Conservation (phyloP, 2,329 filamentous ascomycete species). For the Botrytis fabae region DNA sequence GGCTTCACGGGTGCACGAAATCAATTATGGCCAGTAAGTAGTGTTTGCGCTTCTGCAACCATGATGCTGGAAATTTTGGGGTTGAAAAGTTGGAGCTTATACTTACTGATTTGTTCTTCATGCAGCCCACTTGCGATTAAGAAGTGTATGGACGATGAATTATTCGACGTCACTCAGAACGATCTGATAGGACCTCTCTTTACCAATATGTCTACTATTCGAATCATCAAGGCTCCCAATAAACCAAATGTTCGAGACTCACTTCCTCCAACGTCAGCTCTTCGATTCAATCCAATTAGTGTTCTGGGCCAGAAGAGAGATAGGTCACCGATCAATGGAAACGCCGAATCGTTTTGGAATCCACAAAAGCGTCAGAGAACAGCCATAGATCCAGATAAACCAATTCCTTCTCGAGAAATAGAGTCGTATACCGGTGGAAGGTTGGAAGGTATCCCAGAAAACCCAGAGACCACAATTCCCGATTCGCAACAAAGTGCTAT, state of each 20-base stretch:
- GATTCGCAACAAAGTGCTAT: conserved; percentile 35
- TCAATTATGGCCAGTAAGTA: conserved; percentile 39
- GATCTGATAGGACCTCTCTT: conserved; percentile 38
- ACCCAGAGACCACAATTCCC: conserved; percentile 29
- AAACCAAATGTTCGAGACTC: conserved; percentile 37
- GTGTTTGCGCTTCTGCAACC: conserved; percentile 21
- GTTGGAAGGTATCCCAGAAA: conserved; percentile 16
- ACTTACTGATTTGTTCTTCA: conserved; percentile 3
- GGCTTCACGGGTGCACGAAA: conserved; percentile 37
- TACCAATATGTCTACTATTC: conserved; percentile 33
- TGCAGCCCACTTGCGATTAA: conserved; percentile 38
- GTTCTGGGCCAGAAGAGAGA: conserved; percentile 32
- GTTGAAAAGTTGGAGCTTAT: not conserved
- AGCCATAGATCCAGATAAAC: conserved; percentile 36
- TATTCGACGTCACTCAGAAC: conserved; percentile 38
- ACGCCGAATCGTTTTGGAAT: conserved; percentile 27
- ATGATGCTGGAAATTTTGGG: not conserved
- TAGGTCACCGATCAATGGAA: conserved; percentile 27
- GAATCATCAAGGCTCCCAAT: conserved; percentile 36
- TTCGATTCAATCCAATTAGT: conserved; percentile 35
- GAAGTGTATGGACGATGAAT: conserved; percentile 40
- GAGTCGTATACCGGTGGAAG: conserved; percentile 23
- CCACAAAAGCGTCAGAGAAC: conserved; percentile 38
- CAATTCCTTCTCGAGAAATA: conserved; percentile 38
- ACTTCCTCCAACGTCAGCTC: conserved; percentile 39